Evolutionary conservation across 192 early-diverging fungal species (phyloP), one percentile per base, ranked within the genome.

Genomic region (Umbelopsis ramanniana): DNA sequence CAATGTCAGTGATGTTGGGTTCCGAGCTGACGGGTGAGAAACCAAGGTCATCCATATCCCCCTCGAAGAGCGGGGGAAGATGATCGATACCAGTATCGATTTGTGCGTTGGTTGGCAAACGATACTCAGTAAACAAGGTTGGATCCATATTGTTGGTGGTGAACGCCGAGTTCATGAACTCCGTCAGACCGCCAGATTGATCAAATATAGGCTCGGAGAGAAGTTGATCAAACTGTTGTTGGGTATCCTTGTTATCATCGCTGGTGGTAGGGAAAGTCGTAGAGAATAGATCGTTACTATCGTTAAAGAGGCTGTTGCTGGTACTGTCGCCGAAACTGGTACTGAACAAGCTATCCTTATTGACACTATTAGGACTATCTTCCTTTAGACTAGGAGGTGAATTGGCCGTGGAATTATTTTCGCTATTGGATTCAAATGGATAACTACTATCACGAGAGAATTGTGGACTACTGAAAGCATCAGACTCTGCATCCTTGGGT

Each of bases 151-250:
- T 63, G 33, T 26, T 26, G 11, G 57, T 63, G 33, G 24, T 63
- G 57, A 63, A 63, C 33, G 57, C 57, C 57, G 57, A 63, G 33
- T 63, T 63, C 57, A 63, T 63, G 35, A 63, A 63, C 17, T 63
- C 57, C 2, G 57, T 71, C 17, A 76, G 66, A 6, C 57, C 66
- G 50, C 75, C 75, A 24, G 35, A 37, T 14, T 52, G 24, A 29
- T 76, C 75, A 45, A 76, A 76, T 43, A 76, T 47, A 17, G 75
- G 75, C 24, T 76, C 75, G 17, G 57, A 67, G 1, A 76, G 45
- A 19, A 76, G 40, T 63, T 71, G 69, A 23, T 71, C 75, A 24
- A 75, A 46, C 12, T 37, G 29, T 38, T 63, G 57, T 3, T 63
- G 57, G 14, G 26, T 63, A 37, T 63, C 57, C 17, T 63, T 63